phyloP scores from a whole-genome alignment of 108 stramenopile genomes.

The Phaeodactylum tricornutum region DNA sequence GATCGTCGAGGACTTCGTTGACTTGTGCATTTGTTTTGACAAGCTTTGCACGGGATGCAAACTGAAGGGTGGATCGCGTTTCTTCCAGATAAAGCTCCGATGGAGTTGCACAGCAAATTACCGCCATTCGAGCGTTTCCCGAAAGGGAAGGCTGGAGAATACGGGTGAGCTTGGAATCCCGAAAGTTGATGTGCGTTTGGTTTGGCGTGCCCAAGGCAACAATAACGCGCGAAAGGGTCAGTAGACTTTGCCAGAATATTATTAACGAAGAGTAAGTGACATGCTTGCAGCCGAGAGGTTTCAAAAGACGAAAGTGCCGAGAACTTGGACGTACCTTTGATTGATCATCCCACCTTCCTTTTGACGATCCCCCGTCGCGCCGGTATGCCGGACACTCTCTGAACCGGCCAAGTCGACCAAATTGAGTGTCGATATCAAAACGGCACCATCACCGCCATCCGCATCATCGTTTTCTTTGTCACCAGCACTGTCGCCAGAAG shows the following conservation, averaged over 20 bases:
- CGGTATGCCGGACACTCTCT: conserved; percentile 87
- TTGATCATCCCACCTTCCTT: conserved; percentile 99
- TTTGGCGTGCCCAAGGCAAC: conserved; percentile 90
- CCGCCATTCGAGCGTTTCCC: conserved; percentile 72
- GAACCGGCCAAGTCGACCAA: conserved; percentile 88
- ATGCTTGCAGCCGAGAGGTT: background rate
- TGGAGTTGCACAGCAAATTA: conserved; percentile 89
- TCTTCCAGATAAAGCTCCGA: conserved; percentile 98
- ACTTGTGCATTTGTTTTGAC: conserved; percentile 99
- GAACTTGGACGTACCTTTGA: conserved; percentile 32
- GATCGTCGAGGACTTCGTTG: conserved; percentile 85
- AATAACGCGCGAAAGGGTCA: conserved; percentile 98
- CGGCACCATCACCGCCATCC: conserved; percentile 42
- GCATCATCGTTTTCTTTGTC: conserved; percentile 17
- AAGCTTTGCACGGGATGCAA: conserved; percentile 98
- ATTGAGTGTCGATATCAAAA: conserved; percentile 75
- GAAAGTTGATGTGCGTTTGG: conserved; percentile 94
- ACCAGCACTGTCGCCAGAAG: conserved; percentile 4
- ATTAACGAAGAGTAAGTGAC: background rate
- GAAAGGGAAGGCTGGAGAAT: conserved; percentile 95
- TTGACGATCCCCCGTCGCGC: conserved; percentile 90
- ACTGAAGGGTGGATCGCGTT: conserved; percentile 93
- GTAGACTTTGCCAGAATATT: conserved; percentile 78
- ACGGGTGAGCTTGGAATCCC: conserved; percentile 97
- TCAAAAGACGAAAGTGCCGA: background rate